Evolutionary conservation across 2,329 filamentous ascomycete genomes (phyloP).

Genomic region (Ascocoryne sarcoides): DNA sequence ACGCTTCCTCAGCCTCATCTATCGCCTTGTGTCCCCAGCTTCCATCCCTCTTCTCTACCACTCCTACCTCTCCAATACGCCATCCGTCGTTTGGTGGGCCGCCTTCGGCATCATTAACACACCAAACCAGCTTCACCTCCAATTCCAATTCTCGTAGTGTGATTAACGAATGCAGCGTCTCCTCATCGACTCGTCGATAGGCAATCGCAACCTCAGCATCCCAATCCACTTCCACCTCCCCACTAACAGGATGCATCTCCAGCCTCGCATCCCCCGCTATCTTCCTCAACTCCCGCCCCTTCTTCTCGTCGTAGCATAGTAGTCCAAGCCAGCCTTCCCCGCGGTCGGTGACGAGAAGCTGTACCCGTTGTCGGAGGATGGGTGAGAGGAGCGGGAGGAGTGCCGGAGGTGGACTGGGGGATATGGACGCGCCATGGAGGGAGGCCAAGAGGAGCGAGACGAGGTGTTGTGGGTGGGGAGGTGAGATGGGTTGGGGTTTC

Average conservation of each 20-base stretch:
- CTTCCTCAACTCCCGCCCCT: slow-evolving; percentile 46
- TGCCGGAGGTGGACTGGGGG: slow-evolving; percentile 45
- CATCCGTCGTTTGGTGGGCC: slow-evolving; percentile 57
- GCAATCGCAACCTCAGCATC: slow-evolving; percentile 56
- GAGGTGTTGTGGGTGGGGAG: slow-evolving; percentile 40
- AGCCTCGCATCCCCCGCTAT: slow-evolving; percentile 54
- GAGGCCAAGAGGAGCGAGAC: slow-evolving; percentile 50
- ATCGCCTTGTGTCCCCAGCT: slow-evolving; percentile 45
- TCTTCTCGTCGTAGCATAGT: slow-evolving; percentile 55
- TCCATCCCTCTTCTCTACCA: slow-evolving; percentile 43
- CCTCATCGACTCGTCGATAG: slow-evolving; percentile 62
- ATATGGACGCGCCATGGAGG: slow-evolving; percentile 49
- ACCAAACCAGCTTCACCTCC: slow-evolving; percentile 60
- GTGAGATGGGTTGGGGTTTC: too few relatives aligned
- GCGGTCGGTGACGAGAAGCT: slow-evolving; percentile 52
- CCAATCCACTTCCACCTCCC: slow-evolving; percentile 64
- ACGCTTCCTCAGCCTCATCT: slow-evolving; percentile 51
- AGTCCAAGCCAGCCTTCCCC: slow-evolving; percentile 68
- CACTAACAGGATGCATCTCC: slow-evolving; percentile 73
- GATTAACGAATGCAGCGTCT: slow-evolving; percentile 64
- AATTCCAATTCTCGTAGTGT: slow-evolving; percentile 53
- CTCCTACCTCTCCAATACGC: slow-evolving; percentile 62
- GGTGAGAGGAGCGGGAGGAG: slow-evolving; percentile 54
- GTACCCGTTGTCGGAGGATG: slow-evolving; percentile 56
- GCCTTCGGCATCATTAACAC: slow-evolving; percentile 44